phyloP scores from a whole-genome alignment of 2,329 filamentous ascomycete species.

The Lecanicillium sp. region DNA sequence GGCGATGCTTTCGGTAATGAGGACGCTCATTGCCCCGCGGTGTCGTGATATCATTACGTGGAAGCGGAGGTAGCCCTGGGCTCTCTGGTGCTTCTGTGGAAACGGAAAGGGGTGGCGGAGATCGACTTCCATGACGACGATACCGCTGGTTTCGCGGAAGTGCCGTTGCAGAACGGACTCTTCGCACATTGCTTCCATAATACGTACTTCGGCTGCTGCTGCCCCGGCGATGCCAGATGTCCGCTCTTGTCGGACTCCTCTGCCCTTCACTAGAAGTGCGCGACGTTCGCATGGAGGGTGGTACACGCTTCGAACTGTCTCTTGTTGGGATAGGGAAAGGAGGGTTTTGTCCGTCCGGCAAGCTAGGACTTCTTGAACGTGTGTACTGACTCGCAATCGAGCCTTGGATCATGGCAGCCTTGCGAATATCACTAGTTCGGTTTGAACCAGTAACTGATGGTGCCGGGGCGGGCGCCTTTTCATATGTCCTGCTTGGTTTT shows the following conservation, averaged over 20 bases:
- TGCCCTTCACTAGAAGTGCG: conserved; percentile 68
- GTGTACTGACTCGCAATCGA: conserved; percentile 62
- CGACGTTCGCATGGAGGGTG: conserved; percentile 52
- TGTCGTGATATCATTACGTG: conserved; percentile 61
- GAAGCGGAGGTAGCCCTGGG: conserved; percentile 63
- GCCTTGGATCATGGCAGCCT: conserved; percentile 71
- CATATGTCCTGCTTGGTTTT: conserved; percentile 26
- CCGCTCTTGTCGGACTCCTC: conserved; percentile 62
- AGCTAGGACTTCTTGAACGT: conserved; percentile 56
- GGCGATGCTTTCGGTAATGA: conserved; percentile 38
- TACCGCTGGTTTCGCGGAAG: conserved; percentile 49
- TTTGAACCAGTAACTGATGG: conserved; percentile 24
- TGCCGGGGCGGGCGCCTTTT: conserved; percentile 28
- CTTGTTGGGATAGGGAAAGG: conserved; percentile 89
- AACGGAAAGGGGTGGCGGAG: conserved; percentile 57
- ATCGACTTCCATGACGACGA: conserved; percentile 46
- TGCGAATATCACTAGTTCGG: conserved; percentile 59
- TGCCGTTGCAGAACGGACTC: conserved; percentile 74
- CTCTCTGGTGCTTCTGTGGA: conserved; percentile 62
- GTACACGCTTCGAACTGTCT: conserved; percentile 69
- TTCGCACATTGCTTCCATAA: conserved; percentile 60
- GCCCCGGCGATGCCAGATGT: conserved; percentile 47
- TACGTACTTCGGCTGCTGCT: conserved; percentile 38
- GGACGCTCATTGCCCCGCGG: conserved; percentile 39
- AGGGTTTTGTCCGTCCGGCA: conserved; percentile 53